A percentile compares a stretch with the other conserved stretches of the same genome.
Evolutionary conservation across 2,329 filamentous ascomycete species (phyloP).

Genomic region (Chrysoporthe cubensis): DNA sequence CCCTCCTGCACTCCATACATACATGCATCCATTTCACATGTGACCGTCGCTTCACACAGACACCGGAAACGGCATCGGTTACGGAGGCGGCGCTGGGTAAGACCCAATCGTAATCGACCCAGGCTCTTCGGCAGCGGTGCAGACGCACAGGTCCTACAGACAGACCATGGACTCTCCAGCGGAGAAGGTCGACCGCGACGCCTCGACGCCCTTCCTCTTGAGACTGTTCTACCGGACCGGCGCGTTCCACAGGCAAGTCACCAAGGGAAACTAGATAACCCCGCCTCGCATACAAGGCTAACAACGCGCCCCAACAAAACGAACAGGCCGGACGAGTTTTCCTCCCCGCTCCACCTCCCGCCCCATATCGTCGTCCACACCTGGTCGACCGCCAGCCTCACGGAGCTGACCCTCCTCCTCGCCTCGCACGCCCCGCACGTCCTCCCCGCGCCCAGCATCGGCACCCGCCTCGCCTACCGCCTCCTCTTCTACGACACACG

Average conservation of each 20-base stretch:
- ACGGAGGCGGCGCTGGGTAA: neutral
- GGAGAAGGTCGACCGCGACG: conserved; percentile 64
- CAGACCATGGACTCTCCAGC: conserved; percentile 23
- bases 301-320: neutral
- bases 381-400: conserved; percentile 79
- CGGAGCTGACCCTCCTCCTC: conserved; percentile 79
- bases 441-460: conserved; percentile 74
- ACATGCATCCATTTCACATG: neutral
- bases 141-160: neutral
- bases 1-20: neutral
- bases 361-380: conserved; percentile 81
- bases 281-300: neutral
- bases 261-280: neutral
- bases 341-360: conserved; percentile 59
- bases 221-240: conserved; percentile 82
- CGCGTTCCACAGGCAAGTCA: conserved; percentile 68
- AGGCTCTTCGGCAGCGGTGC: neutral
- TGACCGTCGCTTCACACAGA: neutral
- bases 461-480: conserved; percentile 85
- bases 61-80: neutral
- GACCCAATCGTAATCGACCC: neutral
- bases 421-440: conserved; percentile 65
- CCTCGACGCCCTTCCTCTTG: conserved; percentile 79
- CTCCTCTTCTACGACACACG: conserved; percentile 80
- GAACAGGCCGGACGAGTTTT: conserved; percentile 71